Evolutionary conservation across 441 rosid species (phyloP), one percentile per base, ranked within the genome.

Genomic region (Euphorbia schlechtendalii): DNA sequence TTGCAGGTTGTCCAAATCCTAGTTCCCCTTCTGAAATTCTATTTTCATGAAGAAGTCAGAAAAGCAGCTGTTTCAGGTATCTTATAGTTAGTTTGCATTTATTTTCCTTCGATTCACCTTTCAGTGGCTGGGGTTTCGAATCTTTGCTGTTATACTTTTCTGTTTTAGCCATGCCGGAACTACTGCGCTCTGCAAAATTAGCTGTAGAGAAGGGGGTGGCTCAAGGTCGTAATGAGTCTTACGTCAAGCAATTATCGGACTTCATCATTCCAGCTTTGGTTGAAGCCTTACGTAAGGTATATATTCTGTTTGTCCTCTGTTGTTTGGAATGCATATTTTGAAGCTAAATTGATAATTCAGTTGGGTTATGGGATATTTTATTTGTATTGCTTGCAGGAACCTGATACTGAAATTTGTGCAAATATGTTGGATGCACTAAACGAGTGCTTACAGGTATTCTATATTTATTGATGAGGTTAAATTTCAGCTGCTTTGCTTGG

Each of bases 1-100:
- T 27, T 71, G 24, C 78, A 95, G 99, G 99, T 95, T 75, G 97
- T 98, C 60, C 97, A 91, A 55, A 95, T 87, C 34, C 65, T 95
- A 55, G 99, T 95, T 71, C 99, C 99, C 38, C 89, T 95, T 63
- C 89, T 95, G 66, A 95, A 95, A 78, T 95, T 95, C 79, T 95
- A 95, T 80, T 95, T 95, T 77, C 99, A 95, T 36, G 99, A 95
- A 68, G 99, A 95, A 79, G 99, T 95, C 64, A 95, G 99, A 81
- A 95, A 91, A 84, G 99, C 99, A 68, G 99, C 99, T 71, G 98
- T 95, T 76, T 95, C 99, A 84, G 99, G 99, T 95, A 81, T 58
- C 28, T 54, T 60, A 52, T 40, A 46, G 43, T 27, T 21, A 34
- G 8, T 25, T 32, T 58, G 45, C 56, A n/a, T 69, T 9, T 59